Conservation (phyloP, 1,284 basidiomycete genomes). For the Exobasidium cylindrosporum region DNA sequence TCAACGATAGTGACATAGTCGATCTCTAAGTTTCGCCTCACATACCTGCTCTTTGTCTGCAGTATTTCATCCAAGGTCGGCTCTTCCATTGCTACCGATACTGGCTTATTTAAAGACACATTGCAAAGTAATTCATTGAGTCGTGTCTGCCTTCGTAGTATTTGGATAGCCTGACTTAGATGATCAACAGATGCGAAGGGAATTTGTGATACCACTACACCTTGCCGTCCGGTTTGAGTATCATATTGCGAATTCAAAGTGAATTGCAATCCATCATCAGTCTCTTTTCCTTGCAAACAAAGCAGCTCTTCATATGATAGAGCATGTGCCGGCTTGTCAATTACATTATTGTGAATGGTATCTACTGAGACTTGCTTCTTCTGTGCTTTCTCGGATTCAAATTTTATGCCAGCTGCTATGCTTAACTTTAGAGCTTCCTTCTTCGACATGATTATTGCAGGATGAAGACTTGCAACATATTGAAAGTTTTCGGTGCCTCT, state of each 20-base stretch:
- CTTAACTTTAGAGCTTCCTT: background rate
- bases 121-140: background rate
- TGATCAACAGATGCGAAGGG: slow-evolving; percentile 2
- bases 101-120: background rate
- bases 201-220: background rate
- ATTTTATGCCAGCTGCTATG: background rate
- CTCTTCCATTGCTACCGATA: background rate
- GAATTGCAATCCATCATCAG: background rate
- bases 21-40: no score
- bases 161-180: background rate
- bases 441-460: background rate
- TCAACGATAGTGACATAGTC: background rate
- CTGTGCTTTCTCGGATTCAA: background rate
- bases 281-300: background rate
- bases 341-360: no score
- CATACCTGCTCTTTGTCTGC: no score
- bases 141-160: background rate
- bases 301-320: background rate
- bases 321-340: background rate
- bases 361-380: no score
- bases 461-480: background rate
- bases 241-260: background rate
- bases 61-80: background rate
- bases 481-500: background rate
- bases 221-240: background rate